These are phyloP conservation scores for Paecilomyces dactylethromorphus DNA, from an alignment of 2,329 filamentous ascomycete genomes.

Conservation along the genomic window DNA sequence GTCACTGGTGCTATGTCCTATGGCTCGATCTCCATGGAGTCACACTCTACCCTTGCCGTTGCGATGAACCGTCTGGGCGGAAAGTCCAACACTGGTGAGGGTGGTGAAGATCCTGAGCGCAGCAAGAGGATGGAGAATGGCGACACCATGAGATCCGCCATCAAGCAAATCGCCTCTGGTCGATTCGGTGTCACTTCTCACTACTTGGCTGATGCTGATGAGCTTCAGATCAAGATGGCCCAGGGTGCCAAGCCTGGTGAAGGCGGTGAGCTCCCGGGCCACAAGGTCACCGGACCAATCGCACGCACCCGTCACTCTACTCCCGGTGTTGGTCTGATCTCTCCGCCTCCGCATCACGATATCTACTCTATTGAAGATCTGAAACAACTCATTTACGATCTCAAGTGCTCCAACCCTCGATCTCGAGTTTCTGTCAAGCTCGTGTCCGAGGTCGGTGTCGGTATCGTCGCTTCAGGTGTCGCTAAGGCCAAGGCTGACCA, in stretches of 20 bases:
- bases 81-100: constrained; percentile 96
- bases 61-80: constrained; percentile 96
- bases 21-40: constrained; percentile 97
- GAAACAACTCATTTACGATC: constrained; percentile 95
- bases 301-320: constrained; percentile 93
- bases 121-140: constrained; percentile 82
- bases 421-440: constrained; percentile 94
- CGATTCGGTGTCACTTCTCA: constrained; percentile 94
- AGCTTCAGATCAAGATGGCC: constrained; percentile 98
- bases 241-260: constrained; percentile 97
- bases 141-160: constrained; percentile 93
- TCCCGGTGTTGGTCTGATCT: constrained; percentile 91
- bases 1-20: constrained; percentile 98
- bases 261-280: constrained; percentile 91
- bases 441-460: constrained; percentile 93
- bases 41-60: constrained; percentile 88
- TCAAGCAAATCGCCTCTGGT: constrained; percentile 95
- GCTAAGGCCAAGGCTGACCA: constrained; percentile 97
- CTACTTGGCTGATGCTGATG: constrained; percentile 90
- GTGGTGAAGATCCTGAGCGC: constrained; percentile 90
- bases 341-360: constrained; percentile 92
- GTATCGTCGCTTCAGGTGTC: constrained; percentile 94
- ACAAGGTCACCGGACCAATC: constrained; percentile 93
- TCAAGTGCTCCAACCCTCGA: constrained; percentile 92
- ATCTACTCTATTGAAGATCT: constrained; percentile 98